A percentile compares a stretch with the other conserved stretches of the same genome.
These are phyloP conservation scores for Diophrys sp. DNA, from an alignment of 73 alveolate genomes.

Conservation along the genomic window DNA sequence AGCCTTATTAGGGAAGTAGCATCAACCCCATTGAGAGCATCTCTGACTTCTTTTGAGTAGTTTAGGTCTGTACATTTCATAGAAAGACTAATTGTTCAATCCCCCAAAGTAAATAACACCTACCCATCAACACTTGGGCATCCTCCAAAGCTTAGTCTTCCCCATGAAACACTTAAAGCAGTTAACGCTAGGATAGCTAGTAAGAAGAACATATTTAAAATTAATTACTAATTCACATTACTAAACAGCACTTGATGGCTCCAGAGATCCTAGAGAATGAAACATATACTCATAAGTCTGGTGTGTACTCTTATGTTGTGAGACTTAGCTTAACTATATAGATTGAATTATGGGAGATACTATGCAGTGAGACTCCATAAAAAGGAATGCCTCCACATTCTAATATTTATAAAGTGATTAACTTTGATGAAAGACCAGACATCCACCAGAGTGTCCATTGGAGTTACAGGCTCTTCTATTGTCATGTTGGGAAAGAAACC, in stretches of 20 bases:
- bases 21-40: too few relatives aligned
- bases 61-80: too few relatives aligned
- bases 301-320: constrained; percentile 89
- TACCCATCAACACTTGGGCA: too few relatives aligned
- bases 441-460: constrained; percentile 77
- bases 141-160: too few relatives aligned
- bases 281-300: constrained; percentile 91
- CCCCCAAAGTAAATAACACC: too few relatives aligned
- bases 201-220: too few relatives aligned
- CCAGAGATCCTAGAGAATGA: constrained; percentile 94
- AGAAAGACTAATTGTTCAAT: too few relatives aligned
- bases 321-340: constrained; percentile 7
- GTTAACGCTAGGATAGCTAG: too few relatives aligned
- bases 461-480: constrained; percentile 60
- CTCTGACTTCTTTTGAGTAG: too few relatives aligned
- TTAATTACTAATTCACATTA: too few relatives aligned
- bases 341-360: constrained; percentile 92
- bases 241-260: constrained; percentile 99
- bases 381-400: constrained; percentile 47
- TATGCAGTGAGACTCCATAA: constrained; percentile 93
- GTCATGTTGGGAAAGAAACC: constrained; percentile 86
- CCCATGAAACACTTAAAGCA: too few relatives aligned
- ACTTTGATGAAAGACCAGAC: constrained; percentile 82
- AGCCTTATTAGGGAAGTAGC: too few relatives aligned
- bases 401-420: constrained; percentile 53